Percentiles rank a stretch among this genome's conserved stretches.
Conservation (phyloP, 2,329 filamentous ascomycete genomes). For the Xylaria sp. region DNA sequence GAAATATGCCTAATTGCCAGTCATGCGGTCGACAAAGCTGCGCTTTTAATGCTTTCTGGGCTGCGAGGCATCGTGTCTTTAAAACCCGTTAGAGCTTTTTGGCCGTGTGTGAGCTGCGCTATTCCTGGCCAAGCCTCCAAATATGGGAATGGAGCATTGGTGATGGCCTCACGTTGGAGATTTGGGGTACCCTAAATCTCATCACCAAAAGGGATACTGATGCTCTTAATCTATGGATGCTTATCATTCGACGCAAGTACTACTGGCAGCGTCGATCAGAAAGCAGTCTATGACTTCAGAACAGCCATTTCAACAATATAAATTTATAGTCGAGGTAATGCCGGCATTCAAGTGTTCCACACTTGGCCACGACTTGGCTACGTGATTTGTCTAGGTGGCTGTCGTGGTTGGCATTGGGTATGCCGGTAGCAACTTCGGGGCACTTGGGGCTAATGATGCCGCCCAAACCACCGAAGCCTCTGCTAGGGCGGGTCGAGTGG, state of each 20-base stretch:
- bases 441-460: constrained; percentile 8
- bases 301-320: neutral
- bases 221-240: constrained; percentile 26
- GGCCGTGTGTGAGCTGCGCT: neutral
- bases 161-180: constrained; percentile 28
- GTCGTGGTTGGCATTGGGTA: neutral
- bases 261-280: neutral
- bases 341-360: neutral
- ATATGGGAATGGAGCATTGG: constrained; percentile 14
- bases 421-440: constrained; percentile 3
- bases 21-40: neutral
- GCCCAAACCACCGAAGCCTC: constrained; percentile 11
- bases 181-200: constrained; percentile 1
- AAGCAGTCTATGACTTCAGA: neutral
- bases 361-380: constrained; percentile 7
- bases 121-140: constrained; percentile 2
- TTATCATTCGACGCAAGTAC: neutral
- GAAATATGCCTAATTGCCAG: neutral
- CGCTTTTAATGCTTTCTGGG: neutral
- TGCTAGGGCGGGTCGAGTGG: constrained; percentile 7
- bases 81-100: neutral
- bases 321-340: constrained; percentile 4
- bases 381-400: constrained; percentile 1
- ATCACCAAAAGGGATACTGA: neutral
- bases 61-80: neutral